Evolutionary conservation across 2,329 filamentous ascomycete genomes (phyloP).

Genomic region (Penicillium sp.): DNA sequence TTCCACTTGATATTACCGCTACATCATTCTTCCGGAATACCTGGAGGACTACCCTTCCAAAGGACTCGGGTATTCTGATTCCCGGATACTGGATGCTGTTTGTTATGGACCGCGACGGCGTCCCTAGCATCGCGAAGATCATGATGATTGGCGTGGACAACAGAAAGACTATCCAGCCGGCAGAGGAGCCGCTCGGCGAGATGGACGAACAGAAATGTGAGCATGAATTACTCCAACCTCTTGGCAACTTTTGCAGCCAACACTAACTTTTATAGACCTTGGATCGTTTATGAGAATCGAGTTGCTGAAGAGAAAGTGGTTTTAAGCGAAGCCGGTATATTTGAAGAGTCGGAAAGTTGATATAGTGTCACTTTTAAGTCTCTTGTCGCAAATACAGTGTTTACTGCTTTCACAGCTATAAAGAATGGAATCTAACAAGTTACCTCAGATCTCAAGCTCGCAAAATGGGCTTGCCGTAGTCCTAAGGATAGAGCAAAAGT

Average conservation of each 20-base stretch:
- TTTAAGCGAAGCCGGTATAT: background rate
- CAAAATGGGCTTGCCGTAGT: background rate
- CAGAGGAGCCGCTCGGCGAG: background rate
- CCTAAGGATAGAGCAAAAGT: background rate
- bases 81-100: slow-evolving; percentile 59
- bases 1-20: slow-evolving; percentile 40
- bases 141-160: slow-evolving; percentile 1
- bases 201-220: background rate
- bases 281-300: slow-evolving; percentile 3
- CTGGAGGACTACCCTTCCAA: slow-evolving; percentile 34
- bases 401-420: background rate
- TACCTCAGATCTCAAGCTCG: background rate
- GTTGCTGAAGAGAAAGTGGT: background rate
- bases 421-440: background rate
- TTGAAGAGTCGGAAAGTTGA: background rate
- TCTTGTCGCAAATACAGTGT: background rate
- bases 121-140: slow-evolving; percentile 7
- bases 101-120: slow-evolving; percentile 33
- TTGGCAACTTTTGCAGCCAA: background rate
- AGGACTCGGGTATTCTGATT: slow-evolving; percentile 52
- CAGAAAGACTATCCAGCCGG: background rate
- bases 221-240: background rate
- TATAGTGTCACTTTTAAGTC: background rate
- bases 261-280: background rate
- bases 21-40: background rate